Base-by-base conservation (phyloP, 2,329 filamentous ascomycete species). In the Colletotrichum ledebouriae region DNA sequence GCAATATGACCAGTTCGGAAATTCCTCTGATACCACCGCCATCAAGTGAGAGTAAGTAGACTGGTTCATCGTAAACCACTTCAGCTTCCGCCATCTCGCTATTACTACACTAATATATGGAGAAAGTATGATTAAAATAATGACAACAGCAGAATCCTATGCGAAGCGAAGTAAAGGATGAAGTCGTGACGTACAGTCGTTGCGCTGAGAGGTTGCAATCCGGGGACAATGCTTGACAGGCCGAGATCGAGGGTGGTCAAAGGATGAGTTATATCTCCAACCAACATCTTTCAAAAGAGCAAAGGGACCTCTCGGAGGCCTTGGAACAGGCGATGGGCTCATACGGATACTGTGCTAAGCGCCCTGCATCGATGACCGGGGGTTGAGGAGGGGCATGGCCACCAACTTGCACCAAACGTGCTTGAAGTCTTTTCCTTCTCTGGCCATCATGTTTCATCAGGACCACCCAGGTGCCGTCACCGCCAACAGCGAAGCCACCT, bases 1-100 rank as follows among this genome's bases (percentile, higher is more conserved):
- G 63, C 1, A 76, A 66, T 46, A 76, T 73, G 9, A 74, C 39
- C 22, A 75, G 72, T 49, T 72, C 74, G 3, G 73, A 76, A 20
- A 76, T 50, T 0, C 75, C 65, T 33, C 49, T 63, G 6, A 58
- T 57, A 2, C 61, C 53, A 20, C 60, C 66, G 2, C 60, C 41
- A n/a, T 55, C 70, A 11, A 71, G 64, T 2, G 60, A 65, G 15
- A 71, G 60, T 1, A 70, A 42, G 39, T 69, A 69, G n/a, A 71
- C 25, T 4, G 61, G 68, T 5, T 59, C 70, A 42, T 65, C 17
- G 17, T 17, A 17, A 17, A 25, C 25, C 25, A 4, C 25, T 25
- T 25, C 25, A 25, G 25, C 25, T 25, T 25, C 25, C 25, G 25
- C 25, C 25, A 25, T 25, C 25, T 25, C 25, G 25, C 25, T 25